These are phyloP conservation scores for Aspergillus wentii DNA, from an alignment of 495 filamentous ascomycete species.

Conservation along the genomic window DNA sequence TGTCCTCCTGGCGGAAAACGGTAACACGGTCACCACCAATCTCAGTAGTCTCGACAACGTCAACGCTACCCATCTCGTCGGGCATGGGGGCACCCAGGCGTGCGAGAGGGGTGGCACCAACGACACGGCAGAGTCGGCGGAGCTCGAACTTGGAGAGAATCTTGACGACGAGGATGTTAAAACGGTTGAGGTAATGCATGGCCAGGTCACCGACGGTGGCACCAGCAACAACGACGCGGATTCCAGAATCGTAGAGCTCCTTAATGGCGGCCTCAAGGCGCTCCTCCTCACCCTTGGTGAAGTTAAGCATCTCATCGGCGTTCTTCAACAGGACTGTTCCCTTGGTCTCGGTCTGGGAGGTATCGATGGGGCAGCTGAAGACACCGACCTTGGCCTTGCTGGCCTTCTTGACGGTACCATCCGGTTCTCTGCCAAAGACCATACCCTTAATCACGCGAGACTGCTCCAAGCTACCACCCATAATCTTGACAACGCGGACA, in stretches of 20 bases:
- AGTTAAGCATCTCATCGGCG: conserved; percentile 97
- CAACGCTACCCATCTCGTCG: conserved; percentile 94
- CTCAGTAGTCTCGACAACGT: conserved; percentile 95
- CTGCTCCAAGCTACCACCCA: conserved; percentile 93
- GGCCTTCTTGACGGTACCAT: conserved; percentile 85
- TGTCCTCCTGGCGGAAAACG: conserved; percentile 95
- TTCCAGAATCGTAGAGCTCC: conserved; percentile 88
- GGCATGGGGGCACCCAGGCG: conserved; percentile 98
- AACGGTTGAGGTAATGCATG: conserved; percentile 95
- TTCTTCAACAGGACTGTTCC: conserved; percentile 98
- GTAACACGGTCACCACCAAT: conserved; percentile 98
- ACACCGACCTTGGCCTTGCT: conserved; percentile 93
- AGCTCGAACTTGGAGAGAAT: conserved; percentile 98
- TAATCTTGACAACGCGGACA: conserved; percentile 98
- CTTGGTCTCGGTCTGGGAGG: conserved; percentile 96
- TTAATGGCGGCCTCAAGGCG: conserved; percentile 90
- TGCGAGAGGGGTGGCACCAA: conserved; percentile 92
- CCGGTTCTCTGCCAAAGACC: conserved; percentile 92
- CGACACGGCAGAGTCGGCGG: conserved; percentile 86
- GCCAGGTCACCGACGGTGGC: conserved; percentile 92
- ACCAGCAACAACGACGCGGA: conserved; percentile 88
- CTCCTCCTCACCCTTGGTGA: conserved; percentile 92
- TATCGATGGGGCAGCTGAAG: conserved; percentile 95
- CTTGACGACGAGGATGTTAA: conserved; percentile 92
- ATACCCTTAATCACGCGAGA: conserved; percentile 95